Evolutionary conservation across 305 asterid genomes (phyloP).

Genomic region (Plantago rigida): DNA sequence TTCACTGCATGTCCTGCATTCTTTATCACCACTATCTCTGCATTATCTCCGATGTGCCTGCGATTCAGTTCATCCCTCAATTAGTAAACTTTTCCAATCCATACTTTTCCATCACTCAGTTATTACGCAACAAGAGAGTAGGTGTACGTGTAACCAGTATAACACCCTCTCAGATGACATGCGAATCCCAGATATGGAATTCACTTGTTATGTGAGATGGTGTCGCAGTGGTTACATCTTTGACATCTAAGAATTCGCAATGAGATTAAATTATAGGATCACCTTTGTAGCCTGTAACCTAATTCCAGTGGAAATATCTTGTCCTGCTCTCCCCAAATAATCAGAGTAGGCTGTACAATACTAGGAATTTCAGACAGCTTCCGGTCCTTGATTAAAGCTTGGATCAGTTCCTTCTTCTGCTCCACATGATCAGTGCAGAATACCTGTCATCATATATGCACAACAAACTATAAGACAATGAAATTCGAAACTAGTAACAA

Average conservation of each 20-base stretch:
- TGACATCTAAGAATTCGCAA: neutral
- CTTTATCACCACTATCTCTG: constrained; percentile 56
- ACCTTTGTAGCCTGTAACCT: constrained; percentile 60
- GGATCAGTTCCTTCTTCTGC: constrained; percentile 65
- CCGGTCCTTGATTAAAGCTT: constrained; percentile 51
- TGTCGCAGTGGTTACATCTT: too few relatives aligned
- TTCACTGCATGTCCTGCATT: constrained; percentile 85
- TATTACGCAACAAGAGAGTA: too few relatives aligned
- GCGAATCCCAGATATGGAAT: too few relatives aligned
- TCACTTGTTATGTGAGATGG: too few relatives aligned
- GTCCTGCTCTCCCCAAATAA: constrained; percentile 76
- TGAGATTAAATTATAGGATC: neutral
- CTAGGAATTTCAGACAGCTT: constrained; percentile 48
- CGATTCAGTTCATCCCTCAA: neutral
- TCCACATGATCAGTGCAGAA: constrained; percentile 50
- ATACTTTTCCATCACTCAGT: too few relatives aligned
- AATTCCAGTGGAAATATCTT: constrained; percentile 57
- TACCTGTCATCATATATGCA: constrained; percentile 31
- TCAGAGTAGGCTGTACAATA: constrained; percentile 57
- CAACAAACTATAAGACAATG: neutral
- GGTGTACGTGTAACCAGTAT: too few relatives aligned
- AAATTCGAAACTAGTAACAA: too few relatives aligned
- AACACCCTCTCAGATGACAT: too few relatives aligned
- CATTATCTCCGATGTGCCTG: constrained; percentile 76
- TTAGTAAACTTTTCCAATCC: too few relatives aligned